A percentile compares a stretch with the other conserved stretches of the same genome.
These are phyloP conservation scores for Avena eriantha DNA, from an alignment of 176 grass and related monocot species.

Conservation along the genomic window DNA sequence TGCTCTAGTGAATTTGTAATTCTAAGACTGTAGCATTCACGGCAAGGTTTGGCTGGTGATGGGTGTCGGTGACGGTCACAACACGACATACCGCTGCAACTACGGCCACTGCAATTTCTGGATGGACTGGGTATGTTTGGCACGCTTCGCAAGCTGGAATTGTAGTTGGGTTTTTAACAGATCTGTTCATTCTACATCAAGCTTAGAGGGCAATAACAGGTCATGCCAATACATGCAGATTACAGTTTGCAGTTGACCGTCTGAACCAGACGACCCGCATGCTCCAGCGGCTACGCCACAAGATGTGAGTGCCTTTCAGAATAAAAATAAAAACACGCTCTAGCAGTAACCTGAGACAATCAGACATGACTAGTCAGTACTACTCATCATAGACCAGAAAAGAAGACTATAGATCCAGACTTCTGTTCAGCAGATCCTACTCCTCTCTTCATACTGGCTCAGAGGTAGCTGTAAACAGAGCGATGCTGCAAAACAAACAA, in stretches of 20 bases:
- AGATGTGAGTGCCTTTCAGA: neutral
- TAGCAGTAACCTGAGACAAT: neutral
- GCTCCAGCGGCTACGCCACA: neutral
- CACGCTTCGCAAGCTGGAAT: no score
- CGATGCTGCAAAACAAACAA: neutral
- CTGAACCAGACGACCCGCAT: no score
- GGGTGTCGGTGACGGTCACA: no score
- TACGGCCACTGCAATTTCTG: no score
- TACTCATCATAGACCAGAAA: neutral
- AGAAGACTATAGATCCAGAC: neutral
- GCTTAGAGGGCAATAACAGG: no score
- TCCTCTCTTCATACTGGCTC: neutral
- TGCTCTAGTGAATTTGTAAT: no score
- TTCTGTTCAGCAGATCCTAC: neutral
- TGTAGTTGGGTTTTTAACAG: no score
- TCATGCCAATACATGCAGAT: neutral
- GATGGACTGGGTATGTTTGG: no score
- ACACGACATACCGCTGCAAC: no score
- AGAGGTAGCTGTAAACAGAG: neutral
- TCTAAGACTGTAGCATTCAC: no score
- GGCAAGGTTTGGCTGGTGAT: no score
- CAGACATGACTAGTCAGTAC: neutral
- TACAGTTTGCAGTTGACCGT: conserved; percentile 10
- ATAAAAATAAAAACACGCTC: neutral
- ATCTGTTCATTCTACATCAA: no score